phyloP scores from a whole-genome alignment of 2,329 filamentous ascomycete species.

The Pyrenochaeta sp. region DNA sequence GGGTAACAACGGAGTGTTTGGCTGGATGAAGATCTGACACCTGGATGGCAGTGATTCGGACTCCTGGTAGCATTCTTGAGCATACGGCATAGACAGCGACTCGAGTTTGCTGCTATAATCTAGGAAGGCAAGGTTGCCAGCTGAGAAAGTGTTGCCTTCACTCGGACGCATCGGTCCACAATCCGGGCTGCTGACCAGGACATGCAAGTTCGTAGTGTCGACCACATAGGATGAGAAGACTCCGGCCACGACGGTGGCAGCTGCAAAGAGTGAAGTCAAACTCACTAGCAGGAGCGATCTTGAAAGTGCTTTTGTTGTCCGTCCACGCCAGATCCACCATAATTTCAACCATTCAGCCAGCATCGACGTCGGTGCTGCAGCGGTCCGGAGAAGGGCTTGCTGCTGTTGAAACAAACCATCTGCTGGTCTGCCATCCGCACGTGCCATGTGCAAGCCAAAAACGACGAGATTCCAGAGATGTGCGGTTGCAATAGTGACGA shows the following conservation, averaged over 20 bases:
- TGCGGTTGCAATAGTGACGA: slow-evolving; percentile 13
- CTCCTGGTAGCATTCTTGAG: slow-evolving; percentile 15
- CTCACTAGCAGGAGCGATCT: slow-evolving; percentile 13
- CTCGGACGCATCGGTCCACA: slow-evolving; percentile 13
- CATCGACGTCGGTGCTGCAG: slow-evolving; percentile 20
- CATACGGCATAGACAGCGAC: slow-evolving; percentile 8
- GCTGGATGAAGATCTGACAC: slow-evolving; percentile 4
- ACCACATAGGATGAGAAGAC: slow-evolving; percentile 29
- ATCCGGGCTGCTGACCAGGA: slow-evolving; percentile 17
- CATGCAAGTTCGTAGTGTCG: slow-evolving; percentile 10
- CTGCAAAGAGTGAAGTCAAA: slow-evolving; percentile 13
- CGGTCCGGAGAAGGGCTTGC: slow-evolving; percentile 26
- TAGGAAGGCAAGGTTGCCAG: slow-evolving; percentile 4
- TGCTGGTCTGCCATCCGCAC: slow-evolving; percentile 12
- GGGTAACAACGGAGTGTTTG: slow-evolving; percentile 2
- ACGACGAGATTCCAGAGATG: slow-evolving; percentile 30
- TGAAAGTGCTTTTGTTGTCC: slow-evolving; percentile 7
- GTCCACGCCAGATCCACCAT: slow-evolving; percentile 24
- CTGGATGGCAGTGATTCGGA: slow-evolving; percentile 1
- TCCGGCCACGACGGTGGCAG: slow-evolving; percentile 13
- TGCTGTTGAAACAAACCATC: slow-evolving; percentile 28
- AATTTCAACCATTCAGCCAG: slow-evolving; percentile 24
- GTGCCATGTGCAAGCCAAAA: slow-evolving; percentile 21
- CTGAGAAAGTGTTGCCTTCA: slow-evolving; percentile 3
- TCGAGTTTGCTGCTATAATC: slow-evolving; percentile 9